Evolutionary conservation across 345 rosid genomes (phyloP), one percentile per base, ranked within the genome.

Genomic region (Euphorbia tirucalli): DNA sequence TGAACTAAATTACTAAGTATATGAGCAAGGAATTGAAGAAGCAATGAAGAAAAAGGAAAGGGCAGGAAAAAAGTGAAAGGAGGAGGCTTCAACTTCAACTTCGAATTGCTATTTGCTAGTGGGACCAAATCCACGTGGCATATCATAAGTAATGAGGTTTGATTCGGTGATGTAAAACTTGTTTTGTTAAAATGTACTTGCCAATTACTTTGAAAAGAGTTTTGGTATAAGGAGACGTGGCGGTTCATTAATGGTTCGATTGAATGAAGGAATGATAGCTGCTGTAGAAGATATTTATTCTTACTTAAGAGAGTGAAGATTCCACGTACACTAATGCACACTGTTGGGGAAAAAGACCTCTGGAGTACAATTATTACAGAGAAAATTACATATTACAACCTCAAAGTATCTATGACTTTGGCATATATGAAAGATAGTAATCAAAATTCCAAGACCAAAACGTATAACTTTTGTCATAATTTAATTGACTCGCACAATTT

Each of bases 81-180:
- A 28, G 3, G 57, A 30, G 16, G 44, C 63, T 72, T 72, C 19
- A 43, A 60, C 69, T 72, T 72, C 27, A 43, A 60, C 11, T 37
- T 32, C 52, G 18, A 21, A 28, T n/a, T 13, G 35, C 30, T 44
- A 21, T 28, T n/a, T 13, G 35, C 30, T 44, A 0, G 46, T 32
- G 46, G 58, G 71, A 57, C 71, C 27, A n/a, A 5, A 2, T 0
- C 46, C 37, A 56, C 71, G 66, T 73, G 71, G 76, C 76, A 30
- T 18, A 3, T 19, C 19, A 24, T 27, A 18, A 25, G 41, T 31
- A 3, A 48, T 1, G 74, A 30, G 48, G 16, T 44, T 0, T 16
- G 25, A 0, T 68, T 48, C 7, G 9, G 28, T 67, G 11, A 21
- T 5, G 46, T 13, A 2, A 16, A 10, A 9, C 11, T 5, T 30